Percentiles rank a stretch among this genome's conserved stretches.
phyloP scores from a whole-genome alignment of 306 rosid genomes.

The Quercus suber region DNA sequence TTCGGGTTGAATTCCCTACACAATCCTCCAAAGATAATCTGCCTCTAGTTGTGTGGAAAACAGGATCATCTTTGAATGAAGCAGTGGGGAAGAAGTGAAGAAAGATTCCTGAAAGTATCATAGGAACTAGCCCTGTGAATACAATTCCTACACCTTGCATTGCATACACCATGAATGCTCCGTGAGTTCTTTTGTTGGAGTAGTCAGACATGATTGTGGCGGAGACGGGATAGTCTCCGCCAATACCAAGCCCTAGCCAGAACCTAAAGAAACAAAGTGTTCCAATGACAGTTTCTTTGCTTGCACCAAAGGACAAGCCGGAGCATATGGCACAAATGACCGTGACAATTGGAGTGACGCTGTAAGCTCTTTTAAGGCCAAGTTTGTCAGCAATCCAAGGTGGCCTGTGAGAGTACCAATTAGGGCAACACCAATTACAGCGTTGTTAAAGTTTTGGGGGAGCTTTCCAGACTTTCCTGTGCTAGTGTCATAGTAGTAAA shows the following conservation, averaged over 20 bases:
- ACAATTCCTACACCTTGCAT: too few relatives aligned
- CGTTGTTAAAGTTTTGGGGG: conserved; percentile 22
- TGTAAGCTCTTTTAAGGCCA: conserved; percentile 65
- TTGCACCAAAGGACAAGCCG: neutral
- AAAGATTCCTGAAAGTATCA: too few relatives aligned
- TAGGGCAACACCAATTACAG: conserved; percentile 48
- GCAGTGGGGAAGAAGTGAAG: too few relatives aligned
- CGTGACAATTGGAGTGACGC: conserved; percentile 61
- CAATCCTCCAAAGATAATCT: too few relatives aligned
- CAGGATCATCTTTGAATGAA: too few relatives aligned
- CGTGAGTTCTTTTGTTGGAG: too few relatives aligned
- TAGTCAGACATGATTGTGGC: too few relatives aligned
- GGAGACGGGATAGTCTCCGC: conserved; percentile 49
- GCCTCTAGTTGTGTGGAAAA: too few relatives aligned
- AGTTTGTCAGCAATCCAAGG: conserved; percentile 65
- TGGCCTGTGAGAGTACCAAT: conserved; percentile 66
- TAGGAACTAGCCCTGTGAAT: too few relatives aligned
- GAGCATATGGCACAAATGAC: conserved; percentile 55
- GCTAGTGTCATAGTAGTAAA: conserved; percentile 49
- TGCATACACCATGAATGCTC: too few relatives aligned
- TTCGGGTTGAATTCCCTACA: too few relatives aligned
- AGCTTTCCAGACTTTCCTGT: conserved; percentile 45
- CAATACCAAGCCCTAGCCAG: conserved; percentile 80
- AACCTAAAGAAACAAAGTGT: conserved; percentile 76
- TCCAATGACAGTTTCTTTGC: conserved; percentile 37